Evolutionary conservation across 2,329 filamentous ascomycete genomes (phyloP).

Genomic region (Aspergillus brunneoviolaceus): DNA sequence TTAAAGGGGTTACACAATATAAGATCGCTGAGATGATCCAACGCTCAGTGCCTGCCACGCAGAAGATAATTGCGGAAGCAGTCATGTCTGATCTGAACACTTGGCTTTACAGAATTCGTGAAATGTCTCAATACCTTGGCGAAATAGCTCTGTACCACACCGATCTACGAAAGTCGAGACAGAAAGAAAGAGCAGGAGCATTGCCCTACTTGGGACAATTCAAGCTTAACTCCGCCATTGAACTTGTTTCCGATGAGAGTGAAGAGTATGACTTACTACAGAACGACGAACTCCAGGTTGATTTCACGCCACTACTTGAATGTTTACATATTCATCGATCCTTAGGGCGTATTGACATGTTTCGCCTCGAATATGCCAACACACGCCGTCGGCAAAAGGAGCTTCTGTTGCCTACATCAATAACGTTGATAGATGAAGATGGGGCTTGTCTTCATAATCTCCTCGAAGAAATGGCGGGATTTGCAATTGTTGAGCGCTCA

Average conservation of each 20-base stretch:
- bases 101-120: slow-evolving; percentile 91
- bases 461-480: slow-evolving; percentile 90
- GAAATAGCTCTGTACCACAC: slow-evolving; percentile 98
- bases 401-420: slow-evolving; percentile 71
- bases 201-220: slow-evolving; percentile 76
- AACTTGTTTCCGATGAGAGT: slow-evolving; percentile 89
- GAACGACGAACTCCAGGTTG: slow-evolving; percentile 91
- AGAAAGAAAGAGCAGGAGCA: slow-evolving; percentile 76
- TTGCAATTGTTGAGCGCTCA: slow-evolving; percentile 92
- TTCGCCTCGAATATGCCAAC: slow-evolving; percentile 85
- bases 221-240: slow-evolving; percentile 91
- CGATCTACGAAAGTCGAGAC: slow-evolving; percentile 76
- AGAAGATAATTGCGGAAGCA: slow-evolving; percentile 89
- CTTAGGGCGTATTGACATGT: slow-evolving; percentile 86
- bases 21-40: slow-evolving; percentile 95
- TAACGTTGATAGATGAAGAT: slow-evolving; percentile 79
- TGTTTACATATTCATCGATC: slow-evolving; percentile 96
- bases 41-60: slow-evolving; percentile 88
- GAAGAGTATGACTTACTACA: slow-evolving; percentile 95
- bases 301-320: slow-evolving; percentile 92
- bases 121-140: slow-evolving; percentile 92
- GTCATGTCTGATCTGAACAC: slow-evolving; percentile 97
- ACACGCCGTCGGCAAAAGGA: slow-evolving; percentile 92
- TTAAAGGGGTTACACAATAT: slow-evolving; percentile 92
- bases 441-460: slow-evolving; percentile 84